Base-by-base conservation (phyloP, 2,329 filamentous ascomycete genomes). In the Xylariomycetidae sp. region DNA sequence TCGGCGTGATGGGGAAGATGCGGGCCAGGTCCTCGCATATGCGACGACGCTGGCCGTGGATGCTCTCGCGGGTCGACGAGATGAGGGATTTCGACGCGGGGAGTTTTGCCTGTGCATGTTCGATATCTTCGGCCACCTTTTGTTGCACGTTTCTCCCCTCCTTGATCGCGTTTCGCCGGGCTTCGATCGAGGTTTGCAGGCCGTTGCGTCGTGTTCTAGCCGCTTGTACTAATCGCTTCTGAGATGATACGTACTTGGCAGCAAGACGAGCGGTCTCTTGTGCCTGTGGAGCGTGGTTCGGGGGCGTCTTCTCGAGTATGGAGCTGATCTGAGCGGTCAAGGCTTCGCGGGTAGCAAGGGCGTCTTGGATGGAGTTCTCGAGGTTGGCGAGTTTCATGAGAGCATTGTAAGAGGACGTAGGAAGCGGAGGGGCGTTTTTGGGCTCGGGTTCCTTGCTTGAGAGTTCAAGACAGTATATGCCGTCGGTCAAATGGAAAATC, bases 281-380 rank as follows among this genome's bases (percentile, higher is more conserved):
- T 3, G 73, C 74, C 20, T 67, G 58, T 0, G 66, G 64, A 0
- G 70, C 59, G 15, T 12, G 7, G 6, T 25, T 12, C 15, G 60
- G 55, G 0, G 67, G 63, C 4, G 59, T 59, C 0, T 57, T 47
- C 0, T 62, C 54, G 4, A 80, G 55, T 0, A 79, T 59, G 1
- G 65, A 56, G 43, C 85, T 85, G 43, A 95, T 93, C 43, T 95
- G 85, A n/a, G 71, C 63, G 29, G 85, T 78, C 7, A 96, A 68
- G 33, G 72, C 71, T 39, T 84, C 77, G 10, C 84, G 78, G 0
- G 86, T 93, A 2, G 79, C 75, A 8, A 95, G 64, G 2, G 88
- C 88, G 58, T 96, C 90, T 54, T 93, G 87, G 16, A 95, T 85
- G 34, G 88, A 94, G 54, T 84, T 85, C 42, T 95, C 87, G 12